Base-by-base conservation (phyloP, 2,329 filamentous ascomycete species). In the Microcyclosporella mali region DNA sequence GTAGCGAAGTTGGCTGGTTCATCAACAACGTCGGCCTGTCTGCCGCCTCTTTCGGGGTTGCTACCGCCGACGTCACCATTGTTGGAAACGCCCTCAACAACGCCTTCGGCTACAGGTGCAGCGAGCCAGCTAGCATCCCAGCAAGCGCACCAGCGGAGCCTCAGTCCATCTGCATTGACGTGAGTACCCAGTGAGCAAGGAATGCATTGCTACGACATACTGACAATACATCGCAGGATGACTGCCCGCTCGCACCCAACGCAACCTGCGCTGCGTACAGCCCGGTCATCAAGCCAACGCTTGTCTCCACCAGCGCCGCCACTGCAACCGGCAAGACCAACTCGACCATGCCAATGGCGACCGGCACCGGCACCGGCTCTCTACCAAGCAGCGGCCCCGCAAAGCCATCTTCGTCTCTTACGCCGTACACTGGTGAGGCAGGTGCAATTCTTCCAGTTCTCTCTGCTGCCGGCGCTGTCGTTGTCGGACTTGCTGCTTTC, bases 31-130 rank as follows among this genome's bases (percentile, higher is more conserved):
- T 82, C 42, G 75, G 69, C 19, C 59, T 78, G 10, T 68, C 78
- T 4, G 77, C 73, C 6, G 64, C 70, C 29, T 79, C 75, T 1
- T 79, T 81, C 51, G 79, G 79, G 31, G 76, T 81, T 32, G 65
- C 72, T n/a, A 52, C 69, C 10, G 67, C 66, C 2, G 79, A 82
- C 55, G 63, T 79, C 36, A 57, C 56, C 15, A 60, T 57, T 25
- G 72, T 81, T 19, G 77, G 66, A 46, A 64, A 49, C 25, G 67
- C 71, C 1, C 71, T 82, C 33, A 70, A 63, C 49, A 57, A 56
- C 16, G 56, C 72, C 37, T 82, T 82, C 61, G 71, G 68, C 43
- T 66, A 70, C 57, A 66, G 68, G 39, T 82, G 79, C 61, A 59
- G 65, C 2, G 67, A 75, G 0, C 56, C 69, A 14, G 63, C 66